These are phyloP conservation scores for Aschersonia sp. DNA, from an alignment of 2,329 filamentous ascomycete genomes.

Conservation along the genomic window DNA sequence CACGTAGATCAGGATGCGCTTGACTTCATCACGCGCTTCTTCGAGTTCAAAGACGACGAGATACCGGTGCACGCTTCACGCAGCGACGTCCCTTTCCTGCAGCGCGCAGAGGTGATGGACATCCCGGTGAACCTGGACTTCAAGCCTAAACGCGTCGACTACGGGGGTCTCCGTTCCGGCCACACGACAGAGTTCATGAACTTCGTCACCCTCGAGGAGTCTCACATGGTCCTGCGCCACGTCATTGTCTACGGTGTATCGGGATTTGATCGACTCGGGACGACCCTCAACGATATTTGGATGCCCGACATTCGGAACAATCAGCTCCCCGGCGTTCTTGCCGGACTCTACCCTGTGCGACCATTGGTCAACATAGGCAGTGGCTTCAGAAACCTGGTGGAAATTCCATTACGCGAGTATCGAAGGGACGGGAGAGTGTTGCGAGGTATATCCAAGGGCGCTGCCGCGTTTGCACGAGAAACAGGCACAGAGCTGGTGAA, in stretches of 20 bases:
- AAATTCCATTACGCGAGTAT: conserved; percentile 85
- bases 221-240: conserved; percentile 73
- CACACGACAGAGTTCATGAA: conserved; percentile 99
- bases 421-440: conserved; percentile 86
- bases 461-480: conserved; percentile 77
- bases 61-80: conserved; percentile 39
- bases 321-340: conserved; percentile 78
- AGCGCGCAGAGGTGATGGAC: conserved; percentile 74
- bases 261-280: conserved; percentile 80
- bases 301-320: conserved; percentile 83
- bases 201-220: conserved; percentile 81
- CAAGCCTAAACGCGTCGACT: conserved; percentile 97
- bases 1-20: conserved; percentile 96
- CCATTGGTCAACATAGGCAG: conserved; percentile 83
- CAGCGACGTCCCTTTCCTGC: conserved; percentile 71
- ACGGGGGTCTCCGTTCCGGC: conserved; percentile 79
- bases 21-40: conserved; percentile 94
- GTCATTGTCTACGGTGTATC: conserved; percentile 86
- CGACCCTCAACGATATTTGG: conserved; percentile 92
- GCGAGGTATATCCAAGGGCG: conserved; percentile 83
- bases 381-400: conserved; percentile 73
- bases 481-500: conserved; percentile 92
- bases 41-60: conserved; percentile 84
- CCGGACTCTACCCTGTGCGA: conserved; percentile 78
- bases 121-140: conserved; percentile 81